A percentile compares a stretch with the other conserved stretches of the same genome.
These are phyloP conservation scores for Yamagishiella unicocca DNA, from an alignment of 139 green algal genomes.

Conservation along the genomic window DNA sequence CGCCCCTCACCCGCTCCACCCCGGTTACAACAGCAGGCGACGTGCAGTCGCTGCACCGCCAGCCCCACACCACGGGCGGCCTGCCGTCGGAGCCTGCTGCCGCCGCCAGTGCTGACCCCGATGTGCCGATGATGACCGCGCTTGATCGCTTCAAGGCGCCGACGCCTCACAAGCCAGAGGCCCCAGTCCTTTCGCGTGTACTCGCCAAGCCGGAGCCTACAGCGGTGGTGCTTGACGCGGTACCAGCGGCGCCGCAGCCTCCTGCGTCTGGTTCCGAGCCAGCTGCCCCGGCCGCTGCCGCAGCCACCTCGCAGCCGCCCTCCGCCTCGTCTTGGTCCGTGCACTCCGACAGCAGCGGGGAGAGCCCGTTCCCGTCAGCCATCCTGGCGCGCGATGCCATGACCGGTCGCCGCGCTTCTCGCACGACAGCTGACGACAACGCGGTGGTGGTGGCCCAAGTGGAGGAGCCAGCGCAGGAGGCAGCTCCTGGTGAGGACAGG, in stretches of 20 bases:
- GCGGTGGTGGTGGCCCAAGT: background rate
- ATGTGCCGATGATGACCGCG: background rate
- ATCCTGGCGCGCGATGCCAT: conserved; percentile 1
- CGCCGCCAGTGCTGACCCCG: background rate
- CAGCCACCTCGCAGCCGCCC: too few species aligned
- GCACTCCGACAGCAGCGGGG: background rate
- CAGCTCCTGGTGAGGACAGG: background rate
- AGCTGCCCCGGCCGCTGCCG: background rate
- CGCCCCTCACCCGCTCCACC: background rate
- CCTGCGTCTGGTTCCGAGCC: background rate
- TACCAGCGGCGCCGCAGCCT: too few species aligned
- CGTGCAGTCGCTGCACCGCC: background rate
- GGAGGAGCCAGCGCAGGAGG: background rate
- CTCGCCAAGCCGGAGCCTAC: too few species aligned
- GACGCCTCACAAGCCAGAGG: too few species aligned
- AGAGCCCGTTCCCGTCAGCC: background rate
- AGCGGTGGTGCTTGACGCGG: too few species aligned
- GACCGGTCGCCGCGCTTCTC: background rate
- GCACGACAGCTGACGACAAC: background rate
- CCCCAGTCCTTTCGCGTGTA: too few species aligned
- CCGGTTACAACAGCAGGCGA: background rate
- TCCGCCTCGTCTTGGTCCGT: too few species aligned
- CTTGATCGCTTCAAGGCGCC: background rate
- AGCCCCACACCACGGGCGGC: background rate
- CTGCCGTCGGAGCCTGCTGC: background rate